These are phyloP conservation scores for Calocybe cyanea DNA, from an alignment of 768 basidiomycete genomes.

Conservation along the genomic window DNA sequence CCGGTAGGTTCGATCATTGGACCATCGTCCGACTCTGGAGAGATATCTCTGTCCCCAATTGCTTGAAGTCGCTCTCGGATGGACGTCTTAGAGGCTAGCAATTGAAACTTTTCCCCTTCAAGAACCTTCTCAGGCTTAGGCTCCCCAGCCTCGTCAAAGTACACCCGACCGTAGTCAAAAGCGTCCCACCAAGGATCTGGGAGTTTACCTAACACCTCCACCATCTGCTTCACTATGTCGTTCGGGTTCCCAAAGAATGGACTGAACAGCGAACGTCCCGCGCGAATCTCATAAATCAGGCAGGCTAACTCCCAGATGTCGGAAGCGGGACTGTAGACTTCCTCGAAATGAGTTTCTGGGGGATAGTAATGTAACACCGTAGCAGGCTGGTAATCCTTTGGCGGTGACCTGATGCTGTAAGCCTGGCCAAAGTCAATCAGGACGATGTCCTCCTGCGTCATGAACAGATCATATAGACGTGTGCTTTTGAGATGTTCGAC, in stretches of 20 bases:
- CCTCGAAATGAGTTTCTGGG: slow-evolving; percentile 35
- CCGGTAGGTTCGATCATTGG: too few species aligned
- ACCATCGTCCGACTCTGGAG: too few species aligned
- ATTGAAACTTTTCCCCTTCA: too few species aligned
- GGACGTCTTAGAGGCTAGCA: too few species aligned
- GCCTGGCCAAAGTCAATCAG: slow-evolving; percentile 38
- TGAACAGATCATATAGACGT: slow-evolving; percentile 14
- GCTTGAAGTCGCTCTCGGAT: too few species aligned
- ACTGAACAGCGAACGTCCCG: slow-evolving; percentile 38
- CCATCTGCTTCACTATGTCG: slow-evolving; percentile 29
- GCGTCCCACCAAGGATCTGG: slow-evolving; percentile 39
- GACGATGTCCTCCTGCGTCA: slow-evolving; percentile 29
- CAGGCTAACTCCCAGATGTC: slow-evolving; percentile 42
- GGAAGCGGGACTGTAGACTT: slow-evolving; percentile 18
- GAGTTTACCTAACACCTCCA: slow-evolving; percentile 33
- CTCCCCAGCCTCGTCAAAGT: slow-evolving; percentile 35
- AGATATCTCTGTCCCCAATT: too few species aligned
- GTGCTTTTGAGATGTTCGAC: too few species aligned
- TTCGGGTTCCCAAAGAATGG: slow-evolving; percentile 27
- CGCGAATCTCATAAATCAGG: slow-evolving; percentile 39
- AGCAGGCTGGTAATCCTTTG: slow-evolving; percentile 25
- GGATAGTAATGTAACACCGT: slow-evolving; percentile 29
- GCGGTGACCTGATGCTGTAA: slow-evolving; percentile 20
- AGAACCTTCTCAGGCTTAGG: slow-evolving; percentile 25
- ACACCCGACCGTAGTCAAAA: slow-evolving; percentile 24